These are phyloP conservation scores for Suillus placidus DNA, from an alignment of 768 basidiomycete genomes.

Conservation along the genomic window DNA sequence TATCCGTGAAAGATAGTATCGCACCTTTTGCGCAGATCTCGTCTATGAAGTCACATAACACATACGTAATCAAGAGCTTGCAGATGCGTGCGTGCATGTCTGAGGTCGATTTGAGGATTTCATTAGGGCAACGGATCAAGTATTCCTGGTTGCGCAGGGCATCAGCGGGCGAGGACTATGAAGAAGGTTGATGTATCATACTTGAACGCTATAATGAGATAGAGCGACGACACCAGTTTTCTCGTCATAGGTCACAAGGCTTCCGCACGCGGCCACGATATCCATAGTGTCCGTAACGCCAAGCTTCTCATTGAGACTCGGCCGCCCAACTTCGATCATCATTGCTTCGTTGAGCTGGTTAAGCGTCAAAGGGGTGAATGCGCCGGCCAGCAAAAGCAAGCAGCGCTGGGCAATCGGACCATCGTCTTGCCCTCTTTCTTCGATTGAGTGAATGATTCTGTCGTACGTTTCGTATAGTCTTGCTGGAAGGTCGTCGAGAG, in stretches of 20 bases:
- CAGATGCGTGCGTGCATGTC: not conserved
- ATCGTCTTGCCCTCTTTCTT: slow-evolving; percentile 1
- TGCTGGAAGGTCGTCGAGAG: slow-evolving; percentile 15
- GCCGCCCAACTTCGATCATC: not conserved
- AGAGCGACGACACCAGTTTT: not conserved
- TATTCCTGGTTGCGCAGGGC: too few relatives aligned
- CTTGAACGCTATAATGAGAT: slow-evolving; percentile 14
- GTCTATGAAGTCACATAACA: not conserved
- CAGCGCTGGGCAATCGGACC: not conserved
- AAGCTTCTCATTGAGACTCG: not conserved
- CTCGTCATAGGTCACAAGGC: slow-evolving; percentile 7
- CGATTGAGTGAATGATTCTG: slow-evolving; percentile 20
- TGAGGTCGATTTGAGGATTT: not conserved
- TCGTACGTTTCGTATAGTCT: slow-evolving; percentile 26
- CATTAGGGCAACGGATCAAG: not conserved
- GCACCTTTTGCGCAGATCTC: not conserved
- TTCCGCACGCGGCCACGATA: not conserved
- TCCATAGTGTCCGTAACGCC: not conserved
- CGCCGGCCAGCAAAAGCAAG: not conserved
- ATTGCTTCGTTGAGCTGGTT: slow-evolving; percentile 1
- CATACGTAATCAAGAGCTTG: not conserved
- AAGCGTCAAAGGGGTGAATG: slow-evolving; percentile 3
- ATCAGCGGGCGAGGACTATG: too few relatives aligned
- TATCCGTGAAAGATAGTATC: not conserved
- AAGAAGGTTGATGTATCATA: not conserved